phyloP scores from a whole-genome alignment of 2,329 filamentous ascomycete species.

The Hypoxylon sp. region DNA sequence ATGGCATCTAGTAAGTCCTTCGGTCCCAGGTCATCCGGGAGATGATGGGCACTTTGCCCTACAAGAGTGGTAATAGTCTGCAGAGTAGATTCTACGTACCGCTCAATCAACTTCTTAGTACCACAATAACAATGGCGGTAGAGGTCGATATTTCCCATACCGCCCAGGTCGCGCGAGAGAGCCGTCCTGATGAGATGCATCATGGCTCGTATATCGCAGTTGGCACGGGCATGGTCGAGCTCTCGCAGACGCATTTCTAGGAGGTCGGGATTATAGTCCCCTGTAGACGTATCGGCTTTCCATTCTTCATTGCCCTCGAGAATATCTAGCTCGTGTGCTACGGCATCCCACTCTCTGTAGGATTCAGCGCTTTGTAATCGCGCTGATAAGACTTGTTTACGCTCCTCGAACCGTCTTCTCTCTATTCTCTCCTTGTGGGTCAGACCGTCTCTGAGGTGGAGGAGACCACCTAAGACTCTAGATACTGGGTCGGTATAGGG shows the following conservation, averaged over 20 bases:
- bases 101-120: conserved; percentile 88
- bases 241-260: conserved; percentile 79
- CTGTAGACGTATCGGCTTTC: conserved; percentile 76
- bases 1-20: conserved; percentile 76
- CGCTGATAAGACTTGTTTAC: conserved; percentile 73
- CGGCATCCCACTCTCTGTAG: conserved; percentile 79
- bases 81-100: conserved; percentile 85
- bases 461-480: conserved; percentile 60
- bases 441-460: conserved; percentile 69
- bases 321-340: conserved; percentile 82
- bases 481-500: conserved; percentile 52
- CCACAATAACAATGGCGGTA: conserved; percentile 89
- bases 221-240: conserved; percentile 80
- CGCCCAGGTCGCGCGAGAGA: conserved; percentile 84
- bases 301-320: conserved; percentile 86
- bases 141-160: conserved; percentile 85
- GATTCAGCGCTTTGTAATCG: conserved; percentile 78
- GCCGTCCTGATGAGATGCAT: conserved; percentile 85
- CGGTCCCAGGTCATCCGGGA: conserved; percentile 70
- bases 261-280: conserved; percentile 79
- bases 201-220: conserved; percentile 82
- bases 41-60: conserved; percentile 66
- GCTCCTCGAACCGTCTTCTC: conserved; percentile 66
- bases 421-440: conserved; percentile 65
- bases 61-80: conserved; percentile 81